Conservation (phyloP, 805 yeast genomes). For the Cyberlindnera maclurae region DNA sequence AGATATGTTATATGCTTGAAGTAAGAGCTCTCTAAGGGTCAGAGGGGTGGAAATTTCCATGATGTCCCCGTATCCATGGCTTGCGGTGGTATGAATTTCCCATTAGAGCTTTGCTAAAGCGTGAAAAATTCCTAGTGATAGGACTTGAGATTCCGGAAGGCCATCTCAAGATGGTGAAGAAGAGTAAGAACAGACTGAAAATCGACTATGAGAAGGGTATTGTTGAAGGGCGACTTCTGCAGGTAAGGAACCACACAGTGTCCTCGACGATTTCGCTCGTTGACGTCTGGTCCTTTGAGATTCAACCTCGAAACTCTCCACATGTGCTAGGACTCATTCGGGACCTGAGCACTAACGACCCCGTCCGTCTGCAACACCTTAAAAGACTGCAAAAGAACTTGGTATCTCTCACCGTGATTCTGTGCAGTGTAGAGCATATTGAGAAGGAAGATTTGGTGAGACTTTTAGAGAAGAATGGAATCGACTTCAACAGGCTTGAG, state of each 20-base stretch:
- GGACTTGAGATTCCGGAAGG: neutral
- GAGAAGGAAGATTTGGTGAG: constrained; percentile 22
- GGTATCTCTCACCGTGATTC: constrained; percentile 30
- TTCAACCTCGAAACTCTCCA: constrained; percentile 31
- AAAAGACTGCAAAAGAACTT: constrained; percentile 45
- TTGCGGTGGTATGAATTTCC: too few relatives aligned
- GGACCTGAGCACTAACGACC: constrained; percentile 20
- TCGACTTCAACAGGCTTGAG: constrained; percentile 18
- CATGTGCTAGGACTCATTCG: constrained; percentile 21
- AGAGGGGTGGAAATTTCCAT: neutral
- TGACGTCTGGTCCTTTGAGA: constrained; percentile 42
- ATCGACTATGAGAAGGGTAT: constrained; percentile 42
- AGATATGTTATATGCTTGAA: neutral
- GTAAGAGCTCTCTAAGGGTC: neutral
- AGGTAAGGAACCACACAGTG: constrained; percentile 28
- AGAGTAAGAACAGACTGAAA: constrained; percentile 24
- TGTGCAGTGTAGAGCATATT: constrained; percentile 34
- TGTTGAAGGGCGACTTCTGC: constrained; percentile 38
- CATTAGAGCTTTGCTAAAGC: too few relatives aligned
- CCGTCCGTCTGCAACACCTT: constrained; percentile 32
- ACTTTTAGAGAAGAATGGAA: constrained; percentile 10
- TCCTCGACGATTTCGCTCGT: constrained; percentile 24
- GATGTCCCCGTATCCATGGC: neutral
- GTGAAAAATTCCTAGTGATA: too few relatives aligned
- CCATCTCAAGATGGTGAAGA: constrained; percentile 30